Percentiles rank a stretch among this genome's conserved stretches.
Evolutionary conservation across 1,284 basidiomycete genomes (phyloP).

Genomic region (Vanrija sp.): DNA sequence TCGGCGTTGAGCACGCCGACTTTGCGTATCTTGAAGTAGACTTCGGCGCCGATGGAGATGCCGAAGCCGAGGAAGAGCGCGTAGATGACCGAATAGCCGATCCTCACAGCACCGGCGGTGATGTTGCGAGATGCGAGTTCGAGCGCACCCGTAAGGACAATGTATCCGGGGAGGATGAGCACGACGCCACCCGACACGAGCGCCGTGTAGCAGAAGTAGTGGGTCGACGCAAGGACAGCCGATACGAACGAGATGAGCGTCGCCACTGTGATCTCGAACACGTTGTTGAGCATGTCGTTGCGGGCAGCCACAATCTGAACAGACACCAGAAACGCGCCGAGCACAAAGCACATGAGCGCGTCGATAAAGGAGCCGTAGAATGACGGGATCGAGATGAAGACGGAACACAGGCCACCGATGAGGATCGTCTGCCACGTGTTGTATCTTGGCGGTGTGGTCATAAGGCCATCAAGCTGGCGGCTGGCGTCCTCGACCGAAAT

Average conservation of each 20-base stretch:
- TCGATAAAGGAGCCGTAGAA: constrained; percentile 63
- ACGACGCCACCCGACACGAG: constrained; percentile 80
- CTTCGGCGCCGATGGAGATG: constrained; percentile 68
- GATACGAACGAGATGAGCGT: constrained; percentile 69
- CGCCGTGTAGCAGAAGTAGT: constrained; percentile 77
- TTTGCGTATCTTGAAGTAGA: constrained; percentile 60
- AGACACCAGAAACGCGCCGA: constrained; percentile 72
- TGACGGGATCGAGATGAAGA: constrained; percentile 61
- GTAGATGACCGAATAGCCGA: constrained; percentile 65
- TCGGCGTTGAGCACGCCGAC: constrained; percentile 54
- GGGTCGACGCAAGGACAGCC: constrained; percentile 67
- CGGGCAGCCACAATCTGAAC: constrained; percentile 71
- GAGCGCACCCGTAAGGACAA: constrained; percentile 73
- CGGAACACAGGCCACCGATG: constrained; percentile 76
- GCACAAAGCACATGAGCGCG: constrained; percentile 66
- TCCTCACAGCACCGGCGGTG: constrained; percentile 75
- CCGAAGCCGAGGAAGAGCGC: constrained; percentile 76
- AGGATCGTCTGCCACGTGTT: constrained; percentile 63
- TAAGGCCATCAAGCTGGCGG: constrained; percentile 67
- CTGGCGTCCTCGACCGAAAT: constrained; percentile 77
- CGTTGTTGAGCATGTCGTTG: constrained; percentile 81
- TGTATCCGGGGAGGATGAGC: constrained; percentile 80
- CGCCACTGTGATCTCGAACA: constrained; percentile 51
- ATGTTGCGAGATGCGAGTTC: constrained; percentile 71
- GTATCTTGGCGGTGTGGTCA: constrained; percentile 62